Evolutionary conservation across 1,284 basidiomycete species (phyloP).

Genomic region (Prillingera fragicola): DNA sequence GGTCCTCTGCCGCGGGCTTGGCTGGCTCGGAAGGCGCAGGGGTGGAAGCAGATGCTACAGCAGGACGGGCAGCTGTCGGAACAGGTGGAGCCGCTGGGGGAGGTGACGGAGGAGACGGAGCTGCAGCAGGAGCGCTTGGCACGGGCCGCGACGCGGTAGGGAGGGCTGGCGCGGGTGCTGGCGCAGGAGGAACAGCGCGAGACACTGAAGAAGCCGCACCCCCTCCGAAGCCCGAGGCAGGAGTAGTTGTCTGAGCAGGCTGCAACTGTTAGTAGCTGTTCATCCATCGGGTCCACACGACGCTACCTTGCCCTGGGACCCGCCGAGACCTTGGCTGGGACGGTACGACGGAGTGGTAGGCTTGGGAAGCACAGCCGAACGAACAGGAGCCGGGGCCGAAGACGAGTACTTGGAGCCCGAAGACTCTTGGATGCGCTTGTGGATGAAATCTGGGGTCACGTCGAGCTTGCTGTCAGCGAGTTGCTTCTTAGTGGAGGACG

Average conservation of each 20-base stretch:
- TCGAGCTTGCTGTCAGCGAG: constrained; percentile 56
- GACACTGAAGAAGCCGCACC: too few relatives aligned
- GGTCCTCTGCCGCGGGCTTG: constrained; percentile 69
- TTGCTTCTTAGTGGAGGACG: constrained; percentile 21
- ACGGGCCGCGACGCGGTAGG: constrained; percentile 25
- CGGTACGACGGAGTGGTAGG: constrained; percentile 34
- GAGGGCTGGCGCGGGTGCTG: constrained; percentile 36
- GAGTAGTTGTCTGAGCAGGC: too few relatives aligned
- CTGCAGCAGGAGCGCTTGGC: constrained; percentile 49
- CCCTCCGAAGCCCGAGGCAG: too few relatives aligned
- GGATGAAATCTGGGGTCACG: constrained; percentile 70
- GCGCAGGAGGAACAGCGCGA: constrained; percentile 5
- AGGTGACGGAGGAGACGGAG: constrained; percentile 21
- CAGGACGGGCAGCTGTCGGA: constrained; percentile 13
- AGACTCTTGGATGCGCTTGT: constrained; percentile 80
- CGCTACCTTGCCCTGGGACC: constrained; percentile 42
- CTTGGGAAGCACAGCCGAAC: constrained; percentile 23
- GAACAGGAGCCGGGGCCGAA: constrained; percentile 27
- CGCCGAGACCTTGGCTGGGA: constrained; percentile 42
- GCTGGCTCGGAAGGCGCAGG: constrained; percentile 46
- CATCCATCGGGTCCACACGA: constrained; percentile 2
- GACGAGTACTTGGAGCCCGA: constrained; percentile 79
- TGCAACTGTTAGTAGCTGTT: too few relatives aligned
- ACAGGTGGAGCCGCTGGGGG: constrained; percentile 18
- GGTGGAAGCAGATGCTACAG: constrained; percentile 28